Base-by-base conservation (phyloP, 352 stramenopile genomes). In the Phytopythium boreale region DNA sequence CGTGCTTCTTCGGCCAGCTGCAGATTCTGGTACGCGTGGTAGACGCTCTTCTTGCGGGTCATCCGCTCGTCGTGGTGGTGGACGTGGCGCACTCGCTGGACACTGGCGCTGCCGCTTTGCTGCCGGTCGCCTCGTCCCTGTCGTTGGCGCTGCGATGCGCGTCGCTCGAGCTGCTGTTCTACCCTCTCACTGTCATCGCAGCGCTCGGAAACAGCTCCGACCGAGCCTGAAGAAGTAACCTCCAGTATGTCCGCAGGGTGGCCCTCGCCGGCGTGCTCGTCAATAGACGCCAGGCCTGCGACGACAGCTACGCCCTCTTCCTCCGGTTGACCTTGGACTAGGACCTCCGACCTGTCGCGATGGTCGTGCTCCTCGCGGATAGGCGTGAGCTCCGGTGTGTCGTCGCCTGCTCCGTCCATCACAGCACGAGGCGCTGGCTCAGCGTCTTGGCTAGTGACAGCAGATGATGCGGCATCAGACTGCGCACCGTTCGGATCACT, bases 21-120 rank as follows among this genome's bases (percentile, higher is more conserved):
- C 14, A 82, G 62, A 12, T 80, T 66, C 27, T 84, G 77, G 53
- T 82, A 77, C 55, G 70, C 76, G 20, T 68, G 66, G 43, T 83
- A 88, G 12, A 84, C 64, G 26, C 75, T 83, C 51, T 75, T 77
- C 31, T 20, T 70, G 43, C 71, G 64, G 22, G 68, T 56, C 6
- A 51, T 34, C 39, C 46, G 39, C 37, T 19, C 44, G 4, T 69
- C 67, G 0, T 2, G 0, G 10, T 66, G 58, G 12, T 36, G 24
- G 4, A 34, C 26, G 27, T 56, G 46, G 11, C n/a, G 46, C 46
- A 26, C 46, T 4, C 20, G 20, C 43, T 50, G 41, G 41, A 22
- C 19, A 22, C 41, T 15, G 20, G 20, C 17, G 27, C 51, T 57
- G 24, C 27, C 51, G 29, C 51, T 56, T 39, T 2, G 24, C 12